Base-by-base conservation (phyloP, 768 basidiomycete species). In the Leccinum fibrillosum region DNA sequence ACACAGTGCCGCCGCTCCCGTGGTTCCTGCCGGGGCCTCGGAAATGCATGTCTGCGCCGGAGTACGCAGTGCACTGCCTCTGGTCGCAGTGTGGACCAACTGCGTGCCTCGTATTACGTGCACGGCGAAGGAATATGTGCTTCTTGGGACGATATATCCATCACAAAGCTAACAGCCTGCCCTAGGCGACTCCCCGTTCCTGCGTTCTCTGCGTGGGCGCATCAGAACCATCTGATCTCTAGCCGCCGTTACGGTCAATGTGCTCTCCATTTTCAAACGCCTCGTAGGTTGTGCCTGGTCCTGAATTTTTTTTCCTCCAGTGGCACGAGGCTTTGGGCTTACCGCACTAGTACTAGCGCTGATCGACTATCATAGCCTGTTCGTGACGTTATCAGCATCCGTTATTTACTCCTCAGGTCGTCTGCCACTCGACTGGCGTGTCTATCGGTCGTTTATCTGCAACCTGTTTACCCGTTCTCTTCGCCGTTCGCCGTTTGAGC, bases 21-120 rank as follows among this genome's bases (percentile, higher is more conserved):
- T 49, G 58, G 57, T 58, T 58, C 53, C 59, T 64, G 58, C 21
- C 47, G 49, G 53, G 32, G 50, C 66, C 65, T 69, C 65, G 62
- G 65, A 67, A 47, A 37, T 66, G 53, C 67, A 58, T 55, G 45
- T 48, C 53, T 10, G 17, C 47, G 8, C 17, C 17, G 25, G 25
- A 17, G 15, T 39, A 39, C 9, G 39, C 37, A 55, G n/a, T 11
- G 11, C 32, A 34, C 44, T 32, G 32, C 15, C 17, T 44, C 42
- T 42, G 39, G 39, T 42, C 42, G 5, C 19, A 39, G 25, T 13
- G 12, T 13, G 12, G 21, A 32, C 25, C 32, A 54, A 35, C 15
- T 26, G 23, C n/a, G 51, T 15, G 26, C 55, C 4, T 25, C 47
- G 13, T 42, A 44, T 65, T 54, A 53, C 53, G 48, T 42, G 42